Evolutionary conservation across 2,329 filamentous ascomycete genomes (phyloP).

Genomic region (Malbranchea cinnamomea): DNA sequence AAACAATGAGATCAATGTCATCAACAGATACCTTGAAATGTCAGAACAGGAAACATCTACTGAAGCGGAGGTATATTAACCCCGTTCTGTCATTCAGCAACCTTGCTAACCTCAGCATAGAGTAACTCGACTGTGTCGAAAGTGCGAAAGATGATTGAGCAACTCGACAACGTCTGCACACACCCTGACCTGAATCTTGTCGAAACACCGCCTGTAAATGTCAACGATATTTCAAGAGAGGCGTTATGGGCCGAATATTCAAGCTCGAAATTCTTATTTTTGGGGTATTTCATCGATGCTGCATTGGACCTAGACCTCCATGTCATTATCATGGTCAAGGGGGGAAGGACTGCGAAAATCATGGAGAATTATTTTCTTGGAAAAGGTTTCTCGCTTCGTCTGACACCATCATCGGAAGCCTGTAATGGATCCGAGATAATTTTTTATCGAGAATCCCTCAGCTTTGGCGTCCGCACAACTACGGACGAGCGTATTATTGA

Average conservation of each 20-base stretch:
- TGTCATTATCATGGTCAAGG: conserved; percentile 24
- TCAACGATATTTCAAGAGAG: conserved; percentile 22
- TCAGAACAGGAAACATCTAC: conserved; percentile 1
- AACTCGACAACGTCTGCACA: conserved; percentile 27
- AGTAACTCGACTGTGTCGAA: conserved; percentile 15
- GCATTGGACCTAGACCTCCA: conserved; percentile 22
- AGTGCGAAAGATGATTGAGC: conserved; percentile 21
- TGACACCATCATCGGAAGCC: too few species aligned
- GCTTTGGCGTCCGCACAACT: conserved; percentile 22
- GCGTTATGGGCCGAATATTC: conserved; percentile 33
- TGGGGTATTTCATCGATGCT: conserved; percentile 27
- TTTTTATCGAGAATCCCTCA: conserved; percentile 21
- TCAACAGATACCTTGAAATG: conserved; percentile 17
- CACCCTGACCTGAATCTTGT: conserved; percentile 31
- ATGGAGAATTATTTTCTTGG: conserved; percentile 29
- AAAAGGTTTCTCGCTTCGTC: conserved; percentile 25
- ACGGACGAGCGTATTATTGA: conserved; percentile 17
- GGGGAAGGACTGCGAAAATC: conserved; percentile 21
- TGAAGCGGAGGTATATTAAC: conserved; percentile 15
- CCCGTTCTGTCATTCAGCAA: background rate
- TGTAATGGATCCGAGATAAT: conserved; percentile 24
- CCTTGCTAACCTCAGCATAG: conserved; percentile 13
- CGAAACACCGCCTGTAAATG: conserved; percentile 21
- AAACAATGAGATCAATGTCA: conserved; percentile 15
- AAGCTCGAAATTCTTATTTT: conserved; percentile 31